Base-by-base conservation (phyloP, 2,329 filamentous ascomycete species). In the Beauveria scarabaeidicola region DNA sequence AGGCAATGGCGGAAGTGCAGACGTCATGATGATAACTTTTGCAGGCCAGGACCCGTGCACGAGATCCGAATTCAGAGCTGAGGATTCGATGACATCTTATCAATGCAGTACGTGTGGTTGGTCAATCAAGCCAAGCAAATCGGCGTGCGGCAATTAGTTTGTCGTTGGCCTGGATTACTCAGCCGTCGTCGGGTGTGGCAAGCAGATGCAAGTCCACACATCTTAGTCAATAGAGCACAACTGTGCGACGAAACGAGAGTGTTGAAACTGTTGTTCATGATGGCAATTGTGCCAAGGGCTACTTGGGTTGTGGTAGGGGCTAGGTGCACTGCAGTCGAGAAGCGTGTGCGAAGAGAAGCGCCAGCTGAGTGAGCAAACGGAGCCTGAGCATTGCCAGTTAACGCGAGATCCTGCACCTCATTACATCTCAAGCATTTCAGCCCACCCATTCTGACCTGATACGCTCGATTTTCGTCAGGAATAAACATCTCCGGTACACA, bases 1-100 rank as follows among this genome's bases (percentile, higher is more conserved):
- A 1, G 74, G 68, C 29, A 80, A 71, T 2, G 69, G 59, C 15
- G 69, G 67, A 3, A 75, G 61, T 5, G 32, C 17, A 2, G 21
- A 21, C 7, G 58, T 25, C 53, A 62, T 62, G 21, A 4, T 50
- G 43, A 3, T 38, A n/a, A n/a, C 10, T 25, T 5, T 25, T 15
- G 43, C 19, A 15, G 17, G 1, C 9, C 3, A 19, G 7, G 4
- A n/a, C 10, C n/a, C 13, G n/a, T 38, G 15, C n/a, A 38, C 8
- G 10, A 5, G 9, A 48, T 9, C 10, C 10, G 9, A 15, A 13
- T n/a, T 15, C 17, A 10, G 38, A 19, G 51, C 25, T 38, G 43
- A 19, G 8, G 21, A 13, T 27, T 38, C 3, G 15, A 13, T 27
- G 43, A 54, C 9, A 27, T 29, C n/a, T 56, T 40, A 19, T 23